Evolutionary conservation across 495 filamentous ascomycete species (phyloP), one percentile per base, ranked within the genome.

Genomic region (Lindgomyces ingoldianus): DNA sequence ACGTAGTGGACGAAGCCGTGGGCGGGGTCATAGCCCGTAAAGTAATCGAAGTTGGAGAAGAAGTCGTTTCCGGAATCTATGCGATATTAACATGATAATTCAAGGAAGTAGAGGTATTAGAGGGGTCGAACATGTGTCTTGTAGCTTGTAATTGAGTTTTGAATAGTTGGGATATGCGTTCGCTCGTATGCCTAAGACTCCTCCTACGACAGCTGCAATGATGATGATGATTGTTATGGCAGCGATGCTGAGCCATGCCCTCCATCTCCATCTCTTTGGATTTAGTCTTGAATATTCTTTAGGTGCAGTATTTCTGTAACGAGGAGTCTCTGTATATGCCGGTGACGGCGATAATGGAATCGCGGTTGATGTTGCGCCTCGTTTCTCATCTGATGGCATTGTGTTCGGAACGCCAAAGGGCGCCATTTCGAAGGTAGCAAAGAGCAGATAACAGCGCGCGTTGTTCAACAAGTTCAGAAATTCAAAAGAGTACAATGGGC

Each of bases 161-260:
- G 63, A 72, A 60, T 87, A 87, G 50, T 84, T 70, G 1, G 84
- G 84, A 69, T 87, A 85, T 19, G 73, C 73, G 44, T 77, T 80
- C 0, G 74, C 74, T 60, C 76, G 75, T 27, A 76, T 53, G 16
- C 65, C 65, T 18, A 68, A 22, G 2, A 64, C 56, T 21, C 52
- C 75, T 11, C 78, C 83, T 64, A 81, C 76, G 3, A 81, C 75
- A 2, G 83, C 81, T 12, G 80, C 81, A n/a, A 88, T 79, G 10
- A 84, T 75, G 11, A 83, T 66, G 3, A 81, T 72, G 0, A 81
- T 57, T 1, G 74, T 64, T 2, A 64, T 72, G 21, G 66, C 54
- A 0, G 46, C 73, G 16, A 72, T 70, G 26, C 81, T 72, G 19
- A 80, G 60, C 74, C 77, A 81, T 21, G 72, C 77, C 56, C 76